phyloP scores from a whole-genome alignment of 371 early-diverging fungal genomes.

The Syncephalis plumigaleata region DNA sequence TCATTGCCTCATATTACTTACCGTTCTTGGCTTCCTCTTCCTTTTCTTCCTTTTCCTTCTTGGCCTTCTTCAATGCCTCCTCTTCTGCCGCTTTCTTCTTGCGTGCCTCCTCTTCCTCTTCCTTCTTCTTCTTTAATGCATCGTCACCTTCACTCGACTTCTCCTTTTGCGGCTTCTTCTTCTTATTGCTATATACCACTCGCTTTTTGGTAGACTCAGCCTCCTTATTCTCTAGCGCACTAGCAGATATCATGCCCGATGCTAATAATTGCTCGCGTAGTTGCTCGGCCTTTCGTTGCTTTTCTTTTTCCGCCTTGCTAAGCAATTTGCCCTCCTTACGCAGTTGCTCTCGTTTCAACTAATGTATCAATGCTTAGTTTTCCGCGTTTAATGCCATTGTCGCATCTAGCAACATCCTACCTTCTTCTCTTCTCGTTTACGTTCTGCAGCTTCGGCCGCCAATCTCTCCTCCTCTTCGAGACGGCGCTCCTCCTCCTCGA shows the following conservation, averaged over 20 bases:
- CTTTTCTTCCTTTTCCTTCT: too few relatives aligned
- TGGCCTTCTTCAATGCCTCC: too few relatives aligned
- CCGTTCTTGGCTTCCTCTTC: conserved; percentile 11
- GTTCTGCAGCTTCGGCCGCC: conserved; percentile 38
- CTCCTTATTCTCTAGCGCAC: conserved; percentile 13
- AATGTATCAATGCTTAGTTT: neutral
- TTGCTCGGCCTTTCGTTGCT: conserved; percentile 48
- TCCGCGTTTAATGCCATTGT: too few relatives aligned
- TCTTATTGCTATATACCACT: conserved; percentile 29
- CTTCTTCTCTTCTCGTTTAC: conserved; percentile 53
- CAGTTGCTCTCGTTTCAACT: conserved; percentile 74
- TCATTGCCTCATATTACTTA: too few relatives aligned
- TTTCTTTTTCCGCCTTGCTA: conserved; percentile 86
- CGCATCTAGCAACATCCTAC: conserved; percentile 2
- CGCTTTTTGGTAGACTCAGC: conserved; percentile 22
- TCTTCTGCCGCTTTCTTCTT: too few relatives aligned
- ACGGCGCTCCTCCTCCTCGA: conserved; percentile 31
- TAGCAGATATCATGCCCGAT: conserved; percentile 52
- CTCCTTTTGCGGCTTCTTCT: conserved; percentile 22
- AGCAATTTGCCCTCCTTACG: conserved; percentile 82
- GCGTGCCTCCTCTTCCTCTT: too few relatives aligned
- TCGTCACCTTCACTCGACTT: conserved; percentile 13
- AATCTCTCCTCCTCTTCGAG: conserved; percentile 23
- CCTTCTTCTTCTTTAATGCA: too few relatives aligned
- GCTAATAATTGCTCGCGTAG: conserved; percentile 63